Percentiles rank a stretch among this genome's conserved stretches.
These are phyloP conservation scores for Prunus mume DNA, from an alignment of 306 rosid species.

Conservation along the genomic window DNA sequence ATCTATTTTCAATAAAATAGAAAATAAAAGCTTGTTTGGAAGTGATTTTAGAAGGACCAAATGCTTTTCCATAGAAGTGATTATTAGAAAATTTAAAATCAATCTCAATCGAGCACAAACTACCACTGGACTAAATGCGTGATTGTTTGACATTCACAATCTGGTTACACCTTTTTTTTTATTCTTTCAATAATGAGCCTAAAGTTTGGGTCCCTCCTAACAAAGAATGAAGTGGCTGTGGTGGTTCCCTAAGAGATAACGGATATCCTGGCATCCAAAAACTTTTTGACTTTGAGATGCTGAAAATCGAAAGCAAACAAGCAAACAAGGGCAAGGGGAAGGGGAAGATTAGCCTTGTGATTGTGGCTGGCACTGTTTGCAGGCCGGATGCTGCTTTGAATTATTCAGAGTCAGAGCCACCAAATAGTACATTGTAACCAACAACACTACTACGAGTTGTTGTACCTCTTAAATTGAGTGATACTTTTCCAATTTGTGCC, in stretches of 20 bases:
- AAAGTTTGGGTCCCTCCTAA: not conserved
- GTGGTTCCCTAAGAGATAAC: conserved; percentile 16
- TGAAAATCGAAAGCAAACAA: conserved; percentile 22
- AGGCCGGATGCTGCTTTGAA: conserved; percentile 6
- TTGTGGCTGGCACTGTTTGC: conserved; percentile 23
- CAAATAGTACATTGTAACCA: no score
- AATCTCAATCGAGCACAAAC: no score
- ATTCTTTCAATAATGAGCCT: not conserved
- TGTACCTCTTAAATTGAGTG: not conserved
- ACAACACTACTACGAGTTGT: no score
- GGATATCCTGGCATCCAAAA: not conserved
- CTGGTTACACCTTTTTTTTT: not conserved
- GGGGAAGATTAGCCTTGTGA: not conserved
- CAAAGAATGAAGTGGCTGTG: conserved; percentile 33
- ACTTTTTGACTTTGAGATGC: not conserved
- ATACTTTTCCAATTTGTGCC: not conserved
- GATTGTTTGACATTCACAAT: not conserved
- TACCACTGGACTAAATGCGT: no score
- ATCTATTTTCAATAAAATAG: no score
- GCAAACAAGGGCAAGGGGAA: conserved; percentile 11
- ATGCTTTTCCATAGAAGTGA: no score
- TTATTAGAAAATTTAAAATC: no score
- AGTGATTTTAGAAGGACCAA: no score
- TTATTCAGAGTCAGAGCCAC: not conserved
- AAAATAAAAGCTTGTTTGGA: no score